phyloP scores from a whole-genome alignment of 2,329 filamentous ascomycete genomes.

The Nemania bipapillata region DNA sequence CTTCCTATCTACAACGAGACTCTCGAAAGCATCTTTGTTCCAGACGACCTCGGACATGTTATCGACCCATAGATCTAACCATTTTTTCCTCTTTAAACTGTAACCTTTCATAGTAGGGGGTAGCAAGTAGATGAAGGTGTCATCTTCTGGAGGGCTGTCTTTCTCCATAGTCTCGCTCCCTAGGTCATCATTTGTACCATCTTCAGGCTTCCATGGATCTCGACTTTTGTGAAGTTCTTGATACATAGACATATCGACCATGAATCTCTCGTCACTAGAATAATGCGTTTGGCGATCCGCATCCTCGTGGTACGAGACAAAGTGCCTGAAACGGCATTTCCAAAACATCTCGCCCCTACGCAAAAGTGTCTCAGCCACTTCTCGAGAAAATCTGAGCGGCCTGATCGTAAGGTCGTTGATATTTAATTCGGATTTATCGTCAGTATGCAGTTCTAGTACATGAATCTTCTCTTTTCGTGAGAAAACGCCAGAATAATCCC shows the following conservation, averaged over 20 bases:
- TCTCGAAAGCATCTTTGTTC: conserved; percentile 13
- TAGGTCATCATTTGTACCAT: background rate
- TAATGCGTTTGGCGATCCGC: background rate
- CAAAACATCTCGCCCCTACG: no score
- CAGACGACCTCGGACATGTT: background rate
- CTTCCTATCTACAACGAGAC: conserved; percentile 8
- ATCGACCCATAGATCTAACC: background rate
- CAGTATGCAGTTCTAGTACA: no score
- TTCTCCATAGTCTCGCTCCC: background rate
- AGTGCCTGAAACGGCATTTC: conserved; percentile 11
- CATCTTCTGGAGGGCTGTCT: background rate
- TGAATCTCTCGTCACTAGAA: conserved; percentile 1
- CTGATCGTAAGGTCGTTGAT: no score
- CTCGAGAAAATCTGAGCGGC: no score
- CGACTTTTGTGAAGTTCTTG: conserved; percentile 6
- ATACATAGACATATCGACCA: conserved; percentile 24
- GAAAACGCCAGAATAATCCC: no score
- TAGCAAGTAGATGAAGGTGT: background rate
- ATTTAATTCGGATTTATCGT: no score
- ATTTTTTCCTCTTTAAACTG: conserved; percentile 17
- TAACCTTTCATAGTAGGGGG: conserved; percentile 5
- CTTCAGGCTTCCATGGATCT: background rate
- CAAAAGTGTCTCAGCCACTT: no score
- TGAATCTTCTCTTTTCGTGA: no score
- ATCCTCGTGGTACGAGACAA: conserved; percentile 15